Conservation (phyloP, 805 yeast genomes). For the Sporopachydermia quercuum region DNA sequence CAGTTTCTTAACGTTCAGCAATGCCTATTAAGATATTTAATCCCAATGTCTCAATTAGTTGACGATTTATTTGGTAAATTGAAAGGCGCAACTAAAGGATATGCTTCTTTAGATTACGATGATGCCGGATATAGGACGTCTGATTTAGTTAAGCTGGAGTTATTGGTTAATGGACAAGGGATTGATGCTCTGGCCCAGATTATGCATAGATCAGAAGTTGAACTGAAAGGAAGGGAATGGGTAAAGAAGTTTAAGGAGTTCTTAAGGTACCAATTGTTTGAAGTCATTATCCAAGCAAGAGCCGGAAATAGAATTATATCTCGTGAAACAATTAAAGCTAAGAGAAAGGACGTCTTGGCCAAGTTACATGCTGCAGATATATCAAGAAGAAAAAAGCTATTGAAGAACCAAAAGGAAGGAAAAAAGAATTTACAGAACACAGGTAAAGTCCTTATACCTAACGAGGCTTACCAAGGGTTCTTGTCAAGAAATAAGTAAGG, state of each 20-base stretch:
- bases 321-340: slow-evolving; percentile 85
- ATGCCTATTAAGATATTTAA: slow-evolving; percentile 59
- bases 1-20: slow-evolving; percentile 70
- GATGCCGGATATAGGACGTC: slow-evolving; percentile 77
- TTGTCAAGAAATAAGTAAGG: slow-evolving; percentile 22
- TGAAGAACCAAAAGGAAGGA: slow-evolving; percentile 86
- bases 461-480: slow-evolving; percentile 83
- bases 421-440: slow-evolving; percentile 69
- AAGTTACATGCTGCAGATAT: slow-evolving; percentile 89
- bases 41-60: slow-evolving; percentile 81
- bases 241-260: slow-evolving; percentile 71
- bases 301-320: slow-evolving; percentile 73
- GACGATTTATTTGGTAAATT: slow-evolving; percentile 93
- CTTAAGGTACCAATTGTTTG: slow-evolving; percentile 71
- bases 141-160: slow-evolving; percentile 74
- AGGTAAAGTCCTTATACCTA: slow-evolving; percentile 66
- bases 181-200: slow-evolving; percentile 89
- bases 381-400: slow-evolving; percentile 73
- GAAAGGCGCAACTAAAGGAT: slow-evolving; percentile 81
- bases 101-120: slow-evolving; percentile 89
- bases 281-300: slow-evolving; percentile 83
- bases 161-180: slow-evolving; percentile 76
- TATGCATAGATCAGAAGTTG: slow-evolving; percentile 70
- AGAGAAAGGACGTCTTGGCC: slow-evolving; percentile 89
- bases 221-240: slow-evolving; percentile 61